phyloP scores from a whole-genome alignment of 768 basidiomycete genomes.

The Holtermannia corniformis region DNA sequence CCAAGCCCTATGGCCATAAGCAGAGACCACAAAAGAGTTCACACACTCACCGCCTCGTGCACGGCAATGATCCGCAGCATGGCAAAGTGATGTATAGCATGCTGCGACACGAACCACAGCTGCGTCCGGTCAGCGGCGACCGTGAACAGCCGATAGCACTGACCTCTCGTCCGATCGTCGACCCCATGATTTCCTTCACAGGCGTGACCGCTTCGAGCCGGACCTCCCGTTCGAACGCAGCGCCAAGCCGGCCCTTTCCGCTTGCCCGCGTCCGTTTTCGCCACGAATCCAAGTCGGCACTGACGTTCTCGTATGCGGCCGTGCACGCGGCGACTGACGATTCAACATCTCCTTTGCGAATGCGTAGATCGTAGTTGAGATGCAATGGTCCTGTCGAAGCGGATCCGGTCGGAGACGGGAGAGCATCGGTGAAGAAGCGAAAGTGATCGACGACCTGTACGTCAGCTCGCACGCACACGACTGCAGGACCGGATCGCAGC shows the following conservation, averaged over 20 bases:
- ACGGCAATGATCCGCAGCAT: conserved; percentile 36
- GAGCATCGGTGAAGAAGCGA: neutral
- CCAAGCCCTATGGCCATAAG: conserved; percentile 14
- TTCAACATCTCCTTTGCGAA: neutral
- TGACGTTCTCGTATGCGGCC: neutral
- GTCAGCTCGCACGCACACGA: neutral
- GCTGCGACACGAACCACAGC: conserved; percentile 35
- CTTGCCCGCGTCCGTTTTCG: neutral
- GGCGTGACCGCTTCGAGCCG: conserved; percentile 29
- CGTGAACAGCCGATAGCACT: conserved; percentile 1
- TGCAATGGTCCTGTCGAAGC: neutral
- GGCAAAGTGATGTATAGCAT: conserved; percentile 37
- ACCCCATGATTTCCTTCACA: conserved; percentile 23
- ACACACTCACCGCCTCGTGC: conserved; percentile 24
- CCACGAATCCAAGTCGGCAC: neutral
- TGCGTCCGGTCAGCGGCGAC: conserved; percentile 5
- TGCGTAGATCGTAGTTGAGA: neutral
- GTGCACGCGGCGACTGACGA: neutral
- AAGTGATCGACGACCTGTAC: neutral
- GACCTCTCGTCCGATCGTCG: conserved; percentile 30
- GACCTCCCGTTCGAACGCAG: conserved; percentile 17
- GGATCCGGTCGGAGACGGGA: neutral
- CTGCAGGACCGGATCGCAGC: too few species aligned
- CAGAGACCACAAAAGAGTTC: neutral
- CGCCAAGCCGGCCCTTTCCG: conserved; percentile 7